phyloP scores from a whole-genome alignment of 768 basidiomycete genomes.

The Pleurotus tuber-regium region DNA sequence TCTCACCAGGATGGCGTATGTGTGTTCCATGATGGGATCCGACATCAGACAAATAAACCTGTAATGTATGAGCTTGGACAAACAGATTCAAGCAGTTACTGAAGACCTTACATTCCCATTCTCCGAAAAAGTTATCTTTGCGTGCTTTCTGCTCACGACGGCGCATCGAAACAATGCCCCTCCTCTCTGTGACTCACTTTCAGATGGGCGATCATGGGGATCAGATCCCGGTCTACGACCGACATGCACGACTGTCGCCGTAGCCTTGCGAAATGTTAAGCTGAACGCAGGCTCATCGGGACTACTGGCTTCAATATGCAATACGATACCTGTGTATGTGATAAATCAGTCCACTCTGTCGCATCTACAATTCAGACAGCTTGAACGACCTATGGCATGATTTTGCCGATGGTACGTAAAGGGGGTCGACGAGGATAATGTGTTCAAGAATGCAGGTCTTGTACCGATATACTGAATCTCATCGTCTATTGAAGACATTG shows the following conservation, averaged over 20 bases:
- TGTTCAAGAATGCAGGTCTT: slow-evolving; percentile 25
- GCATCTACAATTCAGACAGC: slow-evolving; percentile 18
- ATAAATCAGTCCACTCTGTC: slow-evolving; percentile 16
- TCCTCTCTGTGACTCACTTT: slow-evolving; percentile 35
- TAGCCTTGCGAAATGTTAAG: slow-evolving; percentile 51
- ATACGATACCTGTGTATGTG: slow-evolving; percentile 45
- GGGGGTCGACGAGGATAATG: slow-evolving; percentile 18
- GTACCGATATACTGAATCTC: slow-evolving; percentile 61
- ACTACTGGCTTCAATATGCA: slow-evolving; percentile 56
- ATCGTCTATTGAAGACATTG: slow-evolving; percentile 39
- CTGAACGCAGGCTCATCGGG: slow-evolving; percentile 37
- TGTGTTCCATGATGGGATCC: slow-evolving; percentile 79
- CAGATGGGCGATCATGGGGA: slow-evolving; percentile 29
- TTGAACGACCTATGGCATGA: slow-evolving; percentile 41
- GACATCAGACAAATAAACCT: slow-evolving; percentile 73
- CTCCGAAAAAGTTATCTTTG: slow-evolving; percentile 72
- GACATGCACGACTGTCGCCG: slow-evolving; percentile 54
- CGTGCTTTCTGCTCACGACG: slow-evolving; percentile 77
- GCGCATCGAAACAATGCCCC: slow-evolving; percentile 71
- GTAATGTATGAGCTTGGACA: slow-evolving; percentile 19
- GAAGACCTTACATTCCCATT: slow-evolving; percentile 54
- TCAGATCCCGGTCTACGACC: slow-evolving; percentile 64
- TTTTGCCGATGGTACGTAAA: slow-evolving; percentile 27
- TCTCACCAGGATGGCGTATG: slow-evolving; percentile 52
- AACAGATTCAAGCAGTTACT: slow-evolving; percentile 13